Base-by-base conservation (phyloP, 495 filamentous ascomycete genomes). In the Tuber brumale region DNA sequence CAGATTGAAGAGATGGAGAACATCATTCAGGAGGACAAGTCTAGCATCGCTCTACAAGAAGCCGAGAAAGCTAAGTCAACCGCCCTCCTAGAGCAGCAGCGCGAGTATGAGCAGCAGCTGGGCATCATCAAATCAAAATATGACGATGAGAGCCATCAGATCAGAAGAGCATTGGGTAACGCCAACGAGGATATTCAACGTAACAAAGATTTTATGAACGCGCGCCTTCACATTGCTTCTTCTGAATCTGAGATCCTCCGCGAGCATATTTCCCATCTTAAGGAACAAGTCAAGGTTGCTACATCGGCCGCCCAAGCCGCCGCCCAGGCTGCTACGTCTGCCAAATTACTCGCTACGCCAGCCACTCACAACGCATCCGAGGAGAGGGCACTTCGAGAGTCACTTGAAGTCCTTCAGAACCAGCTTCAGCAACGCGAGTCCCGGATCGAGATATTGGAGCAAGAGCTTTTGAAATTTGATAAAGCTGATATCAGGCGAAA, bases 381-480 rank as follows among this genome's bases (percentile, higher is more conserved):
- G 81, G 95, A 92, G 86, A 92, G 97, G 84, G 95, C 95, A 18
- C 88, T 99, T 48, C 91, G 95, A 39, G 96, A 99, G 84, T 97
- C 95, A 10, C 97, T 99, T 81, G 88, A 96, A 82, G 95, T 97
- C 35, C 88, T 99, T 42, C 96, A 98, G 83, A 94, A 97, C 83
- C 95, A 99, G 82, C 89, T 99, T 69, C 95, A 97, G 81, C 93
- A 95, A 81, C 94, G 95, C 74, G 95, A 98, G 85, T 88, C 89
- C 35, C 89, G 88, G 39, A 96, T 98, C 80, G 95, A 99, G 81
- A 88, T 90, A 74, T 92, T 98, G 27, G 93, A 97, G 85, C 88
- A 89, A 69, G 86, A 90, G 72, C 85, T 94, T 37, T 84, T 89
- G 14, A 85, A 87, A 42, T 84, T 92, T 12, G 90, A 95, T 44